Evolutionary conservation across 139 green algal species (phyloP).

Genomic region (Coccomyxa sp.): DNA sequence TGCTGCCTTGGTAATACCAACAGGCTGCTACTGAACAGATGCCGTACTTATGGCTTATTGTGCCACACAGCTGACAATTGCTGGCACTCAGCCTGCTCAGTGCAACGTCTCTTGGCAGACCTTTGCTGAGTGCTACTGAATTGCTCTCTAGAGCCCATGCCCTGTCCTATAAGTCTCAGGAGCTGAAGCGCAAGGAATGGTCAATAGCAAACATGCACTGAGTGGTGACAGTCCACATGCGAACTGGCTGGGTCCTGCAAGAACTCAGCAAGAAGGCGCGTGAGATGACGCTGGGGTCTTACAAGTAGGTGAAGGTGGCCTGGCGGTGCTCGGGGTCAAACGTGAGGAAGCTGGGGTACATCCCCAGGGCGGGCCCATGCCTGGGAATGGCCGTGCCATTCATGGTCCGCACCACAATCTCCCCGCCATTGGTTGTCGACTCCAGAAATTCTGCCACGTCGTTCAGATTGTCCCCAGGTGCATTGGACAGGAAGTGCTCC

Average conservation of each 20-base stretch:
- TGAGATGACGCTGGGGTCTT: too few relatives aligned
- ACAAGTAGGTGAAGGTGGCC: slow-evolving; percentile 1
- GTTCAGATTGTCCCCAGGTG: neutral
- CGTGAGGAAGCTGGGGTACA: neutral
- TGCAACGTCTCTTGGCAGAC: too few relatives aligned
- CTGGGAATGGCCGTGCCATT: neutral
- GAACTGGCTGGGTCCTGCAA: neutral
- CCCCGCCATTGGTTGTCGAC: neutral
- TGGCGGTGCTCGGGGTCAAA: neutral
- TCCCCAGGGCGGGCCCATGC: neutral
- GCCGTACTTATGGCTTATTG: too few relatives aligned
- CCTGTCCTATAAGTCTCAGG: too few relatives aligned
- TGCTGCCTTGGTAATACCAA: too few relatives aligned
- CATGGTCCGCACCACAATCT: neutral
- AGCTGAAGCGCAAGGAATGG: neutral
- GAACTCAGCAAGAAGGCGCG: neutral
- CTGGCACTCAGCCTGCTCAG: too few relatives aligned
- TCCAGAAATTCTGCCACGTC: neutral
- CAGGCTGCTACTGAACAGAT: too few relatives aligned
- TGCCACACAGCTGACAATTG: too few relatives aligned
- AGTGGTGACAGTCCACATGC: neutral
- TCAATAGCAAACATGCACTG: neutral
- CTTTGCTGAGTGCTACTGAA: too few relatives aligned
- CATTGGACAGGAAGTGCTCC: slow-evolving; percentile 2
- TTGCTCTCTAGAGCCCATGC: too few relatives aligned